Evolutionary conservation across 495 filamentous ascomycete species (phyloP), one percentile per base, ranked within the genome.

Genomic region (Penicillium dipodomyicola): DNA sequence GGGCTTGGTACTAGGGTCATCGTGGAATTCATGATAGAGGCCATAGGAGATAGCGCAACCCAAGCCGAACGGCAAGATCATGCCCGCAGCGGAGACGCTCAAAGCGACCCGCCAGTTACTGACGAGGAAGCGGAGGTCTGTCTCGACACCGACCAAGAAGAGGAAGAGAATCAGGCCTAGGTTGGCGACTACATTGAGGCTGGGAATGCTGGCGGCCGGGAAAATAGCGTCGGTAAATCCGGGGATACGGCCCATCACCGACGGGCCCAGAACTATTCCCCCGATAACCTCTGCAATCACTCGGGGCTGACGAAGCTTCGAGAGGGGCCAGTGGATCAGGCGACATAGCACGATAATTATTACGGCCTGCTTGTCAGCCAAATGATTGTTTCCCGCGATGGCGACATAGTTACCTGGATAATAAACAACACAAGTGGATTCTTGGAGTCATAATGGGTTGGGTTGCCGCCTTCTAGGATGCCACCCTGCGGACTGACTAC

Each of bases 281-380:
- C 87, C 92, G 58, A 98, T 87, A 40, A 98, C 91, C 80, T 97
- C 94, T 41, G 94, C 91, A 63, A 98, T 98, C 56, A 97, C 93
- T 56, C 88, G 84, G 45, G 93, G 93, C 67, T 97, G 93, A 52
- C 89, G 87, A 44, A 97, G 75, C 65, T 87, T 89, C 52, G 90
- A 91, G 9, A 97, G 82, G 22, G 93, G 94, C 63, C 77, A 89
- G 62, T 92, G 88, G 37, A 97, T 80, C 35, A 95, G 62, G 42
- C 91, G 88, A 70, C 91, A 95, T 67, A 96, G 84, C 49, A 95
- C 83, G 66, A 97, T 88, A 65, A 98, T 96, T 59, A 98, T 91
- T 56, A 78, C 80, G 17, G 89, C 88, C 91, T 96, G 37, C 3
- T 17, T 48, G n/a, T 48, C 27, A 48, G 15, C 19, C 30, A 44